Base-by-base conservation (phyloP, 2,329 filamentous ascomycete species). In the Phialocephala sp. region DNA sequence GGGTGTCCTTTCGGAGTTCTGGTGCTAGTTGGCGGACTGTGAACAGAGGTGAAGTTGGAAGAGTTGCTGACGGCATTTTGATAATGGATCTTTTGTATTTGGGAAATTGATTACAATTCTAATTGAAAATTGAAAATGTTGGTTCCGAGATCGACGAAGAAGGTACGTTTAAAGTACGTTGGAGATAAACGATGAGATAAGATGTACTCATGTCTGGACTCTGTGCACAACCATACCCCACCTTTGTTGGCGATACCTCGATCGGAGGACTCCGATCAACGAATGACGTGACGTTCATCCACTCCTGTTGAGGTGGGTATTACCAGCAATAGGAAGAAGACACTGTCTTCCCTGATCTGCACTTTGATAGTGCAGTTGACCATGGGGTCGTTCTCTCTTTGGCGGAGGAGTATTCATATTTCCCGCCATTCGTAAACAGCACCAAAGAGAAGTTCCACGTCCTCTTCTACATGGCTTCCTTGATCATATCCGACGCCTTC, bases 401-500 rank as follows among this genome's bases (percentile, higher is more conserved):
- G 27, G 6, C 27, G 6, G 27, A 32, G 27, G 27, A 32, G 3
- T 32, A 32, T 32, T 32, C 27, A 6, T 3, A 3, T 32, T 32
- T 14, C 15, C 15, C 41, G 41, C 41, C 11, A 32, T 32, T 43
- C 15, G n/a, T 4, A 5, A 18, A 18, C 12, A 43, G 18, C 15
- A 6, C 15, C n/a, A 18, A 6, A 20, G 6, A 3, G 4, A 47
- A 6, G 22, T 5, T 27, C 22, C 15, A 9, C 22, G 18, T 8
- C 4, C 32, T 18, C 14, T 32, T 9, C 50, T 35, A 54, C 12
- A 39, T 24, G 8, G 24, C 22, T 22, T 57, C 55, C 55, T 57
- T 57, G 55, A 57, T 57, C 35, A 57, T 37, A 22, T 57, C 55
- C 35, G 55, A 11, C 1, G 55, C 55, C 55, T 41, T 57, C 55